A percentile compares a stretch with the other conserved stretches of the same genome.
phyloP scores from a whole-genome alignment of 192 early-diverging fungal genomes.

The Chytriomyces sp. region DNA sequence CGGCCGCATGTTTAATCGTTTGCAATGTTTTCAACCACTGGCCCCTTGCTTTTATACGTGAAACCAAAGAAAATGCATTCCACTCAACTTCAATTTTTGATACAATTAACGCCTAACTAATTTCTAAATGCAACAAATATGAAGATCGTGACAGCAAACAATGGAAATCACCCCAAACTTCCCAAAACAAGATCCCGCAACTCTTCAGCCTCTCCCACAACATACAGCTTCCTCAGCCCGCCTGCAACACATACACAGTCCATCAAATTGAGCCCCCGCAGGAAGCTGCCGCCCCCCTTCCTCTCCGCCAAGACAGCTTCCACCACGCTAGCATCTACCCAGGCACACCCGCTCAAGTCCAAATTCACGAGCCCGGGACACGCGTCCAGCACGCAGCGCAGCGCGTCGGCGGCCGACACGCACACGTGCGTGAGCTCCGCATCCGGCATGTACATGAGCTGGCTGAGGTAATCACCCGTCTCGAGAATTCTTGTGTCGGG shows the following conservation, averaged over 20 bases:
- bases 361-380: slow-evolving; percentile 4
- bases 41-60: too few relatives aligned
- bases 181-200: slow-evolving; percentile 2
- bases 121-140: too few relatives aligned
- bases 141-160: too few relatives aligned
- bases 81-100: too few relatives aligned
- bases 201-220: background rate
- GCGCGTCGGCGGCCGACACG: background rate
- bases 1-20: too few relatives aligned
- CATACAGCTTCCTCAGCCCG: background rate
- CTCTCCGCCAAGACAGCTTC: background rate
- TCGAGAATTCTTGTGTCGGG: slow-evolving; percentile 5
- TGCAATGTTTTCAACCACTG: too few relatives aligned
- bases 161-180: too few relatives aligned
- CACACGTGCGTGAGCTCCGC: background rate
- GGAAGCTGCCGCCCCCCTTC: background rate
- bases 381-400: background rate
- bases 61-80: too few relatives aligned
- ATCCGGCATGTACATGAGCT: background rate
- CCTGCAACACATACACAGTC: background rate
- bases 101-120: too few relatives aligned
- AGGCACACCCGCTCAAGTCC: slow-evolving; percentile 6
- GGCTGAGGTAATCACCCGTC: background rate
- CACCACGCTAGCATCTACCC: background rate
- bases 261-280: slow-evolving; percentile 7